Evolutionary conservation across 2,329 filamentous ascomycete genomes (phyloP), one percentile per base, ranked within the genome.

Genomic region (Hymenoscyphus repandus): DNA sequence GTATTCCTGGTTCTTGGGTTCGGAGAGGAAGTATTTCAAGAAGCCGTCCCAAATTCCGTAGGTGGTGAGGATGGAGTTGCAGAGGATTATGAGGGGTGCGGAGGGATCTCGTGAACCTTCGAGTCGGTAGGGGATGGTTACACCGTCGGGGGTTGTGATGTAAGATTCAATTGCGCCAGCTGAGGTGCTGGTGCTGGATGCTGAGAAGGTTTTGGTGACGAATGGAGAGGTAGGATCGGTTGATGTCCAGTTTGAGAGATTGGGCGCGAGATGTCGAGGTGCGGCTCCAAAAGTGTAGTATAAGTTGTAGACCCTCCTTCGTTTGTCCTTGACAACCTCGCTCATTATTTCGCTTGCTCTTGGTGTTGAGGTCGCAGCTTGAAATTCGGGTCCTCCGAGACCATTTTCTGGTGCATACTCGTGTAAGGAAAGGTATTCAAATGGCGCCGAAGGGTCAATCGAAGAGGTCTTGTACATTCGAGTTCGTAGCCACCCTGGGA

Each of bases 21-120:
- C 39, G 2, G 63, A 58, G 30, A 65, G 52, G 54, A 66, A 66
- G 6, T 50, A 45, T 1, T 53, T 46, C 1, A 93, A 71, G 52
- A 95, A 80, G 1, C 75, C 74, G 60, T 93, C 86, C 90, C 90
- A 95, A 78, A 95, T 93, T 65, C 79, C 75, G 57, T 85, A 77
- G 43, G 85, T 82, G 2, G 88, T 88, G 6, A 95, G 78, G 45
- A 95, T 83, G 1, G 86, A 91, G 73, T 95, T 95, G 69, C 77
- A 78, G 58, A 91, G 85, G 17, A 89, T 82, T 10, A 95, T 74
- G 0, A 86, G 78, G 0, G 89, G 89, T 0, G 88, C 86, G 17
- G 77, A 64, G 0, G 83, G 79, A 31, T 83, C 75, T 0, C 79
- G 62, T 56, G 79, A 86, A 49, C 90, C 90, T 67, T 93, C 87